Conservation (phyloP, 352 stramenopile genomes). For the Aphanomyces stellatus region DNA sequence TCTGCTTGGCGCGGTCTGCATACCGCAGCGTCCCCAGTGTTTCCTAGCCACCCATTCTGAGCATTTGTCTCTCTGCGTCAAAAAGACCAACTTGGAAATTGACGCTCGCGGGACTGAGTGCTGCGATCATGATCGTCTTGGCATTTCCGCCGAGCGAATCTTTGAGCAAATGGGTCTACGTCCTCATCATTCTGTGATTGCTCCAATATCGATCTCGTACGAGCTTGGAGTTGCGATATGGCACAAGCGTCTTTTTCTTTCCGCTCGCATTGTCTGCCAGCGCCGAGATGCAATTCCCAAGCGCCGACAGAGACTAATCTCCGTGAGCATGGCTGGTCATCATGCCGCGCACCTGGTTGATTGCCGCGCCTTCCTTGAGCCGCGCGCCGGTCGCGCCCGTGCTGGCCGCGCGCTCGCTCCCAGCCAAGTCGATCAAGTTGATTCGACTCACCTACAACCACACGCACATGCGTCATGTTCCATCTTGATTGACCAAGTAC, state of each 20-base stretch:
- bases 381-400: conserved; percentile 80
- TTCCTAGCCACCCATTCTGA: no score
- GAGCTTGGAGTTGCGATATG: conserved; percentile 89
- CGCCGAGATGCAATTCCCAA: conserved; percentile 90
- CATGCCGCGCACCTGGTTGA: conserved; percentile 79
- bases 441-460: conserved; percentile 60
- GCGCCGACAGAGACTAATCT: conserved; percentile 70
- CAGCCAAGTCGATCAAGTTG: conserved; percentile 89
- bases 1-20: conserved; percentile 86
- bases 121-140: conserved; percentile 89
- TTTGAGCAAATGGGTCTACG: conserved; percentile 74
- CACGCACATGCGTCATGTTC: neutral
- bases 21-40: conserved; percentile 87
- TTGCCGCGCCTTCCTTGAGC: conserved; percentile 91
- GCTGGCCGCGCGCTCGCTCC: conserved; percentile 82
- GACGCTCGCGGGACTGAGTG: conserved; percentile 74
- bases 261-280: conserved; percentile 78
- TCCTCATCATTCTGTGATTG: neutral
- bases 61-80: no score
- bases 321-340: no score
- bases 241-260: conserved; percentile 83
- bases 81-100: conserved; percentile 86
- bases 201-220: no score
- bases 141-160: conserved; percentile 82
- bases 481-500: neutral